Conservation (phyloP, 73 alveolate species). For the Paramecium tetraurelia region DNA sequence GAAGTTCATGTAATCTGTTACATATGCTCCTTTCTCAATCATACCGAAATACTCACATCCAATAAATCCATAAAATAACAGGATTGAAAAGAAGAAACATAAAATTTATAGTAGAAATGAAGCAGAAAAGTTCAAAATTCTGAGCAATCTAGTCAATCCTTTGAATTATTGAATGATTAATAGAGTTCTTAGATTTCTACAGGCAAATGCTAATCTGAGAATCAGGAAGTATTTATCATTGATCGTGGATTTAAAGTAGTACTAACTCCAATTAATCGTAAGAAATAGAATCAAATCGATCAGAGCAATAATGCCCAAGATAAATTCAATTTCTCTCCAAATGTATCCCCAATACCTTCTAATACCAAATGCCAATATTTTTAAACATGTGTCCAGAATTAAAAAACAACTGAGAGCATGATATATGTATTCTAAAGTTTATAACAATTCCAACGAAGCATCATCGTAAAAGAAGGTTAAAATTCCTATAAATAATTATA, state of each 20-base stretch:
- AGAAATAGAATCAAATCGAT: neutral
- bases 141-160: constrained; percentile 68
- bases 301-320: neutral
- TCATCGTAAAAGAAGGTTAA: neutral
- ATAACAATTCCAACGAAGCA: neutral
- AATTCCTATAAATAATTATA: neutral
- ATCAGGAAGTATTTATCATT: neutral
- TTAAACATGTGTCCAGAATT: neutral
- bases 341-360: constrained; percentile 37
- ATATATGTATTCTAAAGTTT: neutral
- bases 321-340: constrained; percentile 36
- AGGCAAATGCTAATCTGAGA: neutral
- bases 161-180: constrained; percentile 66
- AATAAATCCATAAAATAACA: constrained; percentile 84
- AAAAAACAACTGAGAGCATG: neutral
- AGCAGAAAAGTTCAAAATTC: constrained; percentile 78
- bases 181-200: constrained; percentile 57
- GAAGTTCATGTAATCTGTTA: constrained; percentile 77
- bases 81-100: constrained; percentile 76
- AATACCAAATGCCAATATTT: constrained; percentile 10
- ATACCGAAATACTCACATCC: constrained; percentile 84
- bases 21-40: constrained; percentile 58
- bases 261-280: neutral
- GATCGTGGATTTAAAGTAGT: neutral
- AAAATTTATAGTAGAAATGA: constrained; percentile 86